These are phyloP conservation scores for Fusarium luffae DNA, from an alignment of 2,329 filamentous ascomycete genomes.

Conservation along the genomic window DNA sequence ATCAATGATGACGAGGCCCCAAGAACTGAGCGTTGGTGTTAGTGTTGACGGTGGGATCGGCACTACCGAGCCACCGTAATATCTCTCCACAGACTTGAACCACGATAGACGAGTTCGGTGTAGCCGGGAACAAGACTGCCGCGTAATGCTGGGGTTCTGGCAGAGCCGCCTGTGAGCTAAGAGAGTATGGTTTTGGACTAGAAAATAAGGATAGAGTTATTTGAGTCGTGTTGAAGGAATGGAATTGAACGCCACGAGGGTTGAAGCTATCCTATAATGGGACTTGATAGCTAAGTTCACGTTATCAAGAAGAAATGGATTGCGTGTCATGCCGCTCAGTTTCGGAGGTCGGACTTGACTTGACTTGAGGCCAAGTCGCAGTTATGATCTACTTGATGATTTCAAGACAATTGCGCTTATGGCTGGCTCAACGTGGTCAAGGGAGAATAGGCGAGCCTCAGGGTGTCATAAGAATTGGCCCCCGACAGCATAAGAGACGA, in stretches of 20 bases:
- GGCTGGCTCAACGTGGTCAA: conserved; percentile 8
- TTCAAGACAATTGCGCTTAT: conserved; percentile 25
- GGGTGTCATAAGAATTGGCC: too few species aligned
- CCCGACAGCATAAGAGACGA: too few species aligned
- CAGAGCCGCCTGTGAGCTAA: conserved; percentile 6
- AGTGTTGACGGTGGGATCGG: conserved; percentile 4
- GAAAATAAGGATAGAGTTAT: conserved; percentile 12
- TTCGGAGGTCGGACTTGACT: conserved; percentile 16
- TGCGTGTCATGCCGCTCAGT: conserved; percentile 20
- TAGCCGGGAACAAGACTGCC: conserved; percentile 26
- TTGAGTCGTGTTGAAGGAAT: conserved; percentile 24
- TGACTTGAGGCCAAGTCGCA: background rate
- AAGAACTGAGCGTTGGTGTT: background rate
- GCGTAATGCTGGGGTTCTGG: conserved; percentile 11
- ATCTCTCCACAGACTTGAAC: conserved; percentile 7
- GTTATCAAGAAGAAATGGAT: conserved; percentile 2
- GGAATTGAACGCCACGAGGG: conserved; percentile 21
- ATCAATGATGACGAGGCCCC: background rate
- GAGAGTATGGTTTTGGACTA: conserved; percentile 9
- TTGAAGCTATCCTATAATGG: background rate
- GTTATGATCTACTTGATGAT: conserved; percentile 3
- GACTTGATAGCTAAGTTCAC: background rate
- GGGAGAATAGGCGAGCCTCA: conserved; percentile 2
- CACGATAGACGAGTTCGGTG: conserved; percentile 35
- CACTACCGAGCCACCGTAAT: conserved; percentile 17